Conservation (phyloP, 2,329 filamentous ascomycete species). For the Xylariaceae sp. region DNA sequence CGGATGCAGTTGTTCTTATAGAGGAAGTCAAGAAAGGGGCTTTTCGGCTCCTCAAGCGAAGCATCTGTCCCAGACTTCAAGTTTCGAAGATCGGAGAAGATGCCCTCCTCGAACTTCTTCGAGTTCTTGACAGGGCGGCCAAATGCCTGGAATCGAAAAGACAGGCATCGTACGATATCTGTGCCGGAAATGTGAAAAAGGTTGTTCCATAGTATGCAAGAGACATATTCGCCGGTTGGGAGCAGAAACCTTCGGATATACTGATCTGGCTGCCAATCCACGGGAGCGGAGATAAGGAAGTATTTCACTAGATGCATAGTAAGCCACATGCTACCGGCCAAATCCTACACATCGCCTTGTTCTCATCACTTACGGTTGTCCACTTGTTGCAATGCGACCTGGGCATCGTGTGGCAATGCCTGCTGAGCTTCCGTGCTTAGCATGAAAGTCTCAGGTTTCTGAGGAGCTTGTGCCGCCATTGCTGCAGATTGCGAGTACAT, state of each 20-base stretch:
- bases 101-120: conserved; percentile 99
- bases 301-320: conserved; percentile 73
- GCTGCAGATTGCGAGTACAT: conserved; percentile 83
- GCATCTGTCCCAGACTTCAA: conserved; percentile 98
- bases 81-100: conserved; percentile 97
- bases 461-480: conserved; percentile 74
- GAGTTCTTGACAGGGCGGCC: conserved; percentile 98
- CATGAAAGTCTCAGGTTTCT: conserved; percentile 99
- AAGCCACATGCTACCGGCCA: conserved; percentile 14
- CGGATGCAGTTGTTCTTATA: conserved; percentile 99
- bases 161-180: conserved; percentile 96
- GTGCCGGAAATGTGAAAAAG: conserved; percentile 99
- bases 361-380: conserved; percentile 74
- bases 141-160: conserved; percentile 97
- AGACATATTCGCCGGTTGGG: conserved; percentile 97
- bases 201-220: conserved; percentile 98
- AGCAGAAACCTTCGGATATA: conserved; percentile 94
- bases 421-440: conserved; percentile 96
- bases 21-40: conserved; percentile 93
- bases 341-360: too few relatives aligned
- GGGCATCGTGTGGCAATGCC: conserved; percentile 90
- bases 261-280: conserved; percentile 95
- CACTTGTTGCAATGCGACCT: conserved; percentile 96
- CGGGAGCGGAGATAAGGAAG: conserved; percentile 96
- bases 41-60: conserved; percentile 97